Base-by-base conservation (phyloP, 768 basidiomycete genomes). In the Russula sp. region DNA sequence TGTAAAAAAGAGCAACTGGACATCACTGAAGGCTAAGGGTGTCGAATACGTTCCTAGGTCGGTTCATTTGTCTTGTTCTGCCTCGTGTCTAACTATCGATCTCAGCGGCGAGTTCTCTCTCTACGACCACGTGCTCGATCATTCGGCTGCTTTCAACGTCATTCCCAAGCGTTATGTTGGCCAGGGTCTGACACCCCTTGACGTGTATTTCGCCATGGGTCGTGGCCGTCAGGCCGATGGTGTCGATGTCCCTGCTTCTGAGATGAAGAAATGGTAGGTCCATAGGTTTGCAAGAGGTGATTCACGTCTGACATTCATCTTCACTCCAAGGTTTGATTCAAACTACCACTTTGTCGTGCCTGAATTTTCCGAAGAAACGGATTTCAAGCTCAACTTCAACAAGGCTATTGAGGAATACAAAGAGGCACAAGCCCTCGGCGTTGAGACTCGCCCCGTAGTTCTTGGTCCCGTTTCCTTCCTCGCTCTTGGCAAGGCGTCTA, bases 301-400 rank as follows among this genome's bases (percentile, higher is more conserved):
- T 37, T 18, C 37, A 49, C 39, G 55, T 22, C 59, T 54, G 56
- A 53, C 34, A 51, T 31, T 10, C 35, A 52, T 22, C 10, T 52
- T 66, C 34, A 14, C 20, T 59, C 55, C 65, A 45, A 95, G 93
- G 94, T 96, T 94, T 75, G 94, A 97, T 78, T 94, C 93, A 55
- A 98, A 97, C 85, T 98, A 97, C 81, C 95, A 98, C 81, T 95
- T 87, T 73, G 94, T 98, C 75, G 97, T 98, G 63, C 95, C 95
- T 60, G 97, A 97, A 78, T 85, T 97, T 76, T 91, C 91, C 9
- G 89, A 91, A 57, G 79, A 83, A 71, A 90, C 88, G 35, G 86
- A 96, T 68, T 98, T 98, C 86, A 94, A 96, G 78, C 81, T 99
- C 74, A 84, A 88, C 79, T 87, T 86, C 79, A 96, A 96, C 88